phyloP scores from a whole-genome alignment of 306 rosid genomes.

The Corylus avellana region DNA sequence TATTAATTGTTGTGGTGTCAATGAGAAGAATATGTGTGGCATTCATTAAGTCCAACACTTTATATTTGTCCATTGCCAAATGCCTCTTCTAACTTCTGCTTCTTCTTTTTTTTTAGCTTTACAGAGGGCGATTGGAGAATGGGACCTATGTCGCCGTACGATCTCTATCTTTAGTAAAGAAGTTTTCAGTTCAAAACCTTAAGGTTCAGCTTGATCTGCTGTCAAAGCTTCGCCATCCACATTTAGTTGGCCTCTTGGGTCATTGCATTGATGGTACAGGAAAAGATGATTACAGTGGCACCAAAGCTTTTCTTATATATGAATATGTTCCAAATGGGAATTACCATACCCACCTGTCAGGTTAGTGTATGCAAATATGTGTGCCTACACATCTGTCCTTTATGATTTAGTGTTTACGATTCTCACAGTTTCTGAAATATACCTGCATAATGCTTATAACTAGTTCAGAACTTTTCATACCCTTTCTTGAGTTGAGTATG shows the following conservation, averaged over 20 bases:
- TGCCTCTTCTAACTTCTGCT: constrained; percentile 19
- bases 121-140: constrained; percentile 71
- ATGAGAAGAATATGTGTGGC: background rate
- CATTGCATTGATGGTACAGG: constrained; percentile 63
- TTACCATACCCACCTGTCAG: constrained; percentile 62
- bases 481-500: background rate
- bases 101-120: constrained; percentile 50
- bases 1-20: background rate
- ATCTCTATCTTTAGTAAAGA: constrained; percentile 53
- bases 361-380: constrained; percentile 37
- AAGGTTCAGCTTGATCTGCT: constrained; percentile 71
- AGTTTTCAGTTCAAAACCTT: constrained; percentile 62
- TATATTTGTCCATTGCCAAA: background rate
- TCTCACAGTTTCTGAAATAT: background rate
- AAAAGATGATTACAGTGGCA: constrained; percentile 51
- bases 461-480: background rate
- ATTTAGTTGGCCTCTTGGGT: constrained; percentile 83
- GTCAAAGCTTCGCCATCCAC: constrained; percentile 88
- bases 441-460: background rate
- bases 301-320: constrained; percentile 62
- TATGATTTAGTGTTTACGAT: background rate
- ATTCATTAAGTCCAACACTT: background rate
- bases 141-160: constrained; percentile 63
- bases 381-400: background rate
- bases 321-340: constrained; percentile 68